Evolutionary conservation across 768 basidiomycete species (phyloP), one percentile per base, ranked within the genome.

Genomic region (Pulveroboletus sp.): DNA sequence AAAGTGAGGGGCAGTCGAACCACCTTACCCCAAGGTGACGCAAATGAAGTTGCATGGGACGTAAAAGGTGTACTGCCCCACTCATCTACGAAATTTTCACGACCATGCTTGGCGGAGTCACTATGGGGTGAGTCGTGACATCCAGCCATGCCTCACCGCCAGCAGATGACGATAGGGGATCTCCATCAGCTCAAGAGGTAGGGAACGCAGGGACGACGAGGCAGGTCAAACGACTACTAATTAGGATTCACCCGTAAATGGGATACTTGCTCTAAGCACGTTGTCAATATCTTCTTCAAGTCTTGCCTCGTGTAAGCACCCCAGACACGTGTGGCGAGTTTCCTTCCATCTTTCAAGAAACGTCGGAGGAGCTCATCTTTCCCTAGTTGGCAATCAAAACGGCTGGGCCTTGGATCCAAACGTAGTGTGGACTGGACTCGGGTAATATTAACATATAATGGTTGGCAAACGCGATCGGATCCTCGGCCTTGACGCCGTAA

Each of bases 1-100:
- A 32, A 26, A 47, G 50, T 7, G 54, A 56, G 41, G 43, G 18
- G n/a, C 42, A 38, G 45, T 18, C 35, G 21, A 21, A 21, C 21
- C 32, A 42, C 27, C 50, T 43, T 27, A n/a, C 17, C 12, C 35
- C 32, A 17, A 33, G 35, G 12, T 18, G 27, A 18, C 37, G 32
- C 53, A 33, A 27, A 39, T 24, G 30, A 31, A 43, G 26, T 11
- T 15, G 28, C 18, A 9, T 32, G 10, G 26, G 50, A 53, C 41
- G 41, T 53, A 54, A 53, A 52, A 33, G 26, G 27, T 27, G 37
- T 26, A 39, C 15, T 21, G 14, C 9, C 15, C 14, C 8, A 27
- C n/a, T 12, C 32, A 21, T 21, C 18, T 8, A 30, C 28, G 26
- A 14, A 12, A 7, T 26, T 17, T 26, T 17, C n/a, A 39, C 24